Percentiles rank a stretch among this genome's conserved stretches.
Evolutionary conservation across 2,329 filamentous ascomycete species (phyloP).

Genomic region (Cylindrodendrum hubeiense): DNA sequence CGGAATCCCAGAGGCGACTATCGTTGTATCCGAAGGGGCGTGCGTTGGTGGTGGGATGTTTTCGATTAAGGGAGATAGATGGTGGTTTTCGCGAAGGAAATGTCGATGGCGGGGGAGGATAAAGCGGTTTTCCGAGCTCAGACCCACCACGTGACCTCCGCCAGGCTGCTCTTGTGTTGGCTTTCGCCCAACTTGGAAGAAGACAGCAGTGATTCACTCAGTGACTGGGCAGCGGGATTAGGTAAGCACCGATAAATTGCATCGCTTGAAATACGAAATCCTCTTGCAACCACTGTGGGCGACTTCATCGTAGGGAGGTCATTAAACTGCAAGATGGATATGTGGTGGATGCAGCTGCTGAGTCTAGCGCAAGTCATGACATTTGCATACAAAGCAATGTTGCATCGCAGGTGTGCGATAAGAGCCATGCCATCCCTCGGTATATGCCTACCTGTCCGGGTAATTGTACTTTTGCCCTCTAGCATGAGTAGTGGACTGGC

Average conservation of each 20-base stretch:
- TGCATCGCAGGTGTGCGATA: neutral
- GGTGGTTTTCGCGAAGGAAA: constrained; percentile 42
- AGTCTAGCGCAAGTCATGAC: neutral
- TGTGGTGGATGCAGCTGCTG: neutral
- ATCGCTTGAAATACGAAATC: constrained; percentile 8
- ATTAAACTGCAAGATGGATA: neutral
- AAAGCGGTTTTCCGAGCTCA: constrained; percentile 22
- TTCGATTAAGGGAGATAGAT: constrained; percentile 52
- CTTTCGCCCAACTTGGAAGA: neutral
- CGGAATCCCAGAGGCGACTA: constrained; percentile 45
- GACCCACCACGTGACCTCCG: constrained; percentile 32
- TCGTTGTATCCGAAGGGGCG: constrained; percentile 56
- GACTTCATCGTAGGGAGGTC: neutral
- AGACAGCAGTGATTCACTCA: neutral
- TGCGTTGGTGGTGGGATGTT: constrained; percentile 48
- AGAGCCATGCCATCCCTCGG: neutral
- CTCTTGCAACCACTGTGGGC: neutral
- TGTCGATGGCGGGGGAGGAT: constrained; percentile 47
- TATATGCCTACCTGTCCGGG: neutral
- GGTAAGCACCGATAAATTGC: constrained; percentile 27
- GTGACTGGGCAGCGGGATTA: neutral
- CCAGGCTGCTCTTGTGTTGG: neutral
- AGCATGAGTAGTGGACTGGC: neutral
- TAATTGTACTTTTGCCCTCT: neutral
- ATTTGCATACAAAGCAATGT: neutral